Percentiles rank a stretch among this genome's conserved stretches.
phyloP scores from a whole-genome alignment of 495 filamentous ascomycete species.

The Apodospora peruviana region DNA sequence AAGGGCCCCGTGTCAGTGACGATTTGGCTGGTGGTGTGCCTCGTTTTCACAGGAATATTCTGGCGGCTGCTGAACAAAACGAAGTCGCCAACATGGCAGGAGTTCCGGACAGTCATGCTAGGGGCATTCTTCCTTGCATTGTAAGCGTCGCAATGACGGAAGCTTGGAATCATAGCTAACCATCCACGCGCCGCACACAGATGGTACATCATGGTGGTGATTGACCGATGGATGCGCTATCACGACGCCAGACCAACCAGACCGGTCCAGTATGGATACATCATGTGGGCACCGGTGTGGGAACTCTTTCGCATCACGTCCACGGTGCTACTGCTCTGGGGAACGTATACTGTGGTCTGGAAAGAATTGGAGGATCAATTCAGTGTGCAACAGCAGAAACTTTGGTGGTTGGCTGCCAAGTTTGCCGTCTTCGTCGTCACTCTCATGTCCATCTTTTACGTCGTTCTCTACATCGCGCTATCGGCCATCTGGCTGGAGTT shows the following conservation, averaged over 20 bases:
- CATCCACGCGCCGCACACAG: too few species aligned
- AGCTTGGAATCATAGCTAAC: too few species aligned
- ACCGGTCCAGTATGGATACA: conserved; percentile 7
- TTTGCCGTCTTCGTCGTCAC: conserved; percentile 4
- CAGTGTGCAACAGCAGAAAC: not conserved
- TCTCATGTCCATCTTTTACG: conserved; percentile 10
- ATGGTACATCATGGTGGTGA: conserved; percentile 3
- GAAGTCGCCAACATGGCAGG: not conserved
- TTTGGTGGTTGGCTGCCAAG: conserved; percentile 10
- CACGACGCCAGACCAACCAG: not conserved
- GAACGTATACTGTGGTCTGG: conserved; percentile 13
- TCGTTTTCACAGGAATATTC: not conserved
- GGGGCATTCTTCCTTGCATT: not conserved
- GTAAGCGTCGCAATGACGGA: too few species aligned
- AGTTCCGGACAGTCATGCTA: conserved; percentile 1
- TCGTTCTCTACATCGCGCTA: conserved; percentile 6
- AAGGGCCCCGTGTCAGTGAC: not conserved
- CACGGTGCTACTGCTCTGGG: conserved; percentile 9
- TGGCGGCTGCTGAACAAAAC: not conserved
- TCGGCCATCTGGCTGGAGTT: conserved; percentile 14
- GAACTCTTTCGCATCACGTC: conserved; percentile 5
- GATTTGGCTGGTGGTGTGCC: not conserved
- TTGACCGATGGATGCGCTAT: conserved; percentile 11
- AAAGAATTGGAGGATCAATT: conserved; percentile 7
- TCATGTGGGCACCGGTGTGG: conserved; percentile 1